These are phyloP conservation scores for Candida hungchunana DNA, from an alignment of 805 yeast species.

Conservation along the genomic window DNA sequence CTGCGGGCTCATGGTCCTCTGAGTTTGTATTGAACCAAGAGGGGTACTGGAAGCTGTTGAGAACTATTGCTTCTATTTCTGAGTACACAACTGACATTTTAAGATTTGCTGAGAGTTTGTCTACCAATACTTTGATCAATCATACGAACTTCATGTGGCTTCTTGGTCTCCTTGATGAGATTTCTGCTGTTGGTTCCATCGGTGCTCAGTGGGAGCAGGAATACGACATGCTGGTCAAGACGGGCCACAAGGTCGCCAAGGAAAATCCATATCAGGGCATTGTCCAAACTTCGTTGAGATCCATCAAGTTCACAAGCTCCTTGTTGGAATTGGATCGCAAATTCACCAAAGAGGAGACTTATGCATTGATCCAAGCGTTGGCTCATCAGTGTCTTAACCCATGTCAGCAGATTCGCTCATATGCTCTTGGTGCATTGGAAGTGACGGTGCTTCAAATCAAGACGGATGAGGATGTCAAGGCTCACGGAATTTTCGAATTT, in stretches of 20 bases:
- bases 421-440: slow-evolving; percentile 61
- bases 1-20: not conserved
- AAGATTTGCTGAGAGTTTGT: slow-evolving; percentile 40
- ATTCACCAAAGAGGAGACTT: slow-evolving; percentile 31
- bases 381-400: slow-evolving; percentile 91
- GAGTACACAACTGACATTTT: slow-evolving; percentile 41
- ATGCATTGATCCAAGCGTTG: slow-evolving; percentile 72
- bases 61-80: slow-evolving; percentile 43
- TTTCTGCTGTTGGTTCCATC: slow-evolving; percentile 75
- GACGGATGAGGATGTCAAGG: slow-evolving; percentile 37
- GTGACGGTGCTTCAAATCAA: slow-evolving; percentile 33
- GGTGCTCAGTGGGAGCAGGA: slow-evolving; percentile 77
- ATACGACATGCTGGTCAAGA: slow-evolving; percentile 38
- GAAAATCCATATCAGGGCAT: slow-evolving; percentile 50
- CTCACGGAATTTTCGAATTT: slow-evolving; percentile 58
- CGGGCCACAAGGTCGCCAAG: slow-evolving; percentile 40
- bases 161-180: slow-evolving; percentile 70
- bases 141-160: slow-evolving; percentile 57
- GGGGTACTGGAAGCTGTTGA: slow-evolving; percentile 51
- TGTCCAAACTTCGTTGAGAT: slow-evolving; percentile 54
- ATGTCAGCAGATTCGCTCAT: slow-evolving; percentile 66
- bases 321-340: slow-evolving; percentile 37
- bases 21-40: slow-evolving; percentile 44
- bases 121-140: slow-evolving; percentile 34
- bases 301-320: slow-evolving; percentile 57